These are phyloP conservation scores for Inga laurina DNA, from an alignment of 306 rosid genomes.

Conservation along the genomic window DNA sequence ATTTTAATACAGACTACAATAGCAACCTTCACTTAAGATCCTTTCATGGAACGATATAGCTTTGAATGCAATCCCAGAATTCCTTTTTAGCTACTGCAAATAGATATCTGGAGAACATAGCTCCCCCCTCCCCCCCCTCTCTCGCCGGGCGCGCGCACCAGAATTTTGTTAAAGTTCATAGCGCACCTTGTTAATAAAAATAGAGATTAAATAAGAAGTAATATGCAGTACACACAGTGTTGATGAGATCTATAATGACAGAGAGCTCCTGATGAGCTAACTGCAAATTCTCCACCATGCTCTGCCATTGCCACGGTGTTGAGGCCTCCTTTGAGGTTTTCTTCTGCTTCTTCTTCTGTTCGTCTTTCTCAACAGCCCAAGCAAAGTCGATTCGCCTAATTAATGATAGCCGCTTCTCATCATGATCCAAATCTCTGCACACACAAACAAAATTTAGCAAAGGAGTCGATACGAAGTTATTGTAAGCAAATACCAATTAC, in stretches of 20 bases:
- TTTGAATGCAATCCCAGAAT: neutral
- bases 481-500: neutral
- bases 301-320: constrained; percentile 87
- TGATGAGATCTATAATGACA: constrained; percentile 82
- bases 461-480: neutral
- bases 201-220: neutral
- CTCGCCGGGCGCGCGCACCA: neutral
- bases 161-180: neutral
- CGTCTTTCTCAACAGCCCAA: constrained; percentile 88
- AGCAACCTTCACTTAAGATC: constrained; percentile 5
- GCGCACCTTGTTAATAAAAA: neutral
- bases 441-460: neutral
- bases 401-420: constrained; percentile 72
- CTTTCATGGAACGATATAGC: constrained; percentile 16
- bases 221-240: constrained; percentile 62
- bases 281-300: constrained; percentile 85
- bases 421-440: constrained; percentile 73
- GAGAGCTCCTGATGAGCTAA: constrained; percentile 91
- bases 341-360: constrained; percentile 77
- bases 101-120: constrained; percentile 10
- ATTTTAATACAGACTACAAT: constrained; percentile 15
- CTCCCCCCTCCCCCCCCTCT: neutral
- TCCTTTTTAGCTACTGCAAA: constrained; percentile 19
- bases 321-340: constrained; percentile 74
- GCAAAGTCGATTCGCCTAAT: constrained; percentile 87